phyloP scores from a whole-genome alignment of 1,284 basidiomycete species.

The Moesziomyces globuligerus region DNA sequence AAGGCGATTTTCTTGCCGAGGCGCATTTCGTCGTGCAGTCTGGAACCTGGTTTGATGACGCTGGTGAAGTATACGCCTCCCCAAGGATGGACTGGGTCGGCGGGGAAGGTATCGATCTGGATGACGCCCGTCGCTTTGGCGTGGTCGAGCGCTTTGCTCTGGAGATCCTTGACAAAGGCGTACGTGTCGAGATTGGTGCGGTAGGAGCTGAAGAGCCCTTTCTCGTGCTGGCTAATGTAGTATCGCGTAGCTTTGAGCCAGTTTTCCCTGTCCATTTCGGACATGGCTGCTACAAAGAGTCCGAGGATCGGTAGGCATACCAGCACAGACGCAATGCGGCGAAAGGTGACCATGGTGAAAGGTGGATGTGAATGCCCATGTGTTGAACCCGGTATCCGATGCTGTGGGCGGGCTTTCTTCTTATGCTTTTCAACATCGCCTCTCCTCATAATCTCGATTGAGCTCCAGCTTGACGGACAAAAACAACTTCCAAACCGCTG shows the following conservation, averaged over 20 bases:
- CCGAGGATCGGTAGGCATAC: neutral
- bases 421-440: neutral
- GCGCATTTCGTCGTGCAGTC: slow-evolving; percentile 1
- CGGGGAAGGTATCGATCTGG: neutral
- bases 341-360: neutral
- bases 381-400: too few species aligned
- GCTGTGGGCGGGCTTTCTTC: too few species aligned
- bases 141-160: neutral
- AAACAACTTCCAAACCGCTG: too few species aligned
- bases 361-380: neutral
- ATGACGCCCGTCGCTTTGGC: neutral
- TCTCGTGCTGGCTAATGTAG: neutral
- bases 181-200: slow-evolving; percentile 8
- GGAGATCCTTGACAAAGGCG: neutral
- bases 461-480: too few species aligned
- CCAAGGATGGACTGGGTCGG: neutral
- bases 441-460: too few species aligned
- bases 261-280: neutral
- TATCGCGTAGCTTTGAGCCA: slow-evolving; percentile 9
- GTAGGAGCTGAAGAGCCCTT: neutral
- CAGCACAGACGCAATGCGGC: neutral
- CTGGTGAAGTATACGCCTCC: slow-evolving; percentile 13
- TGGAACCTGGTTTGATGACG: slow-evolving; percentile 1
- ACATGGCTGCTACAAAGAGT: neutral
- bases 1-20: slow-evolving; percentile 1